Evolutionary conservation across 176 grass and related monocot genomes (phyloP).

Genomic region (Avena sativa): DNA sequence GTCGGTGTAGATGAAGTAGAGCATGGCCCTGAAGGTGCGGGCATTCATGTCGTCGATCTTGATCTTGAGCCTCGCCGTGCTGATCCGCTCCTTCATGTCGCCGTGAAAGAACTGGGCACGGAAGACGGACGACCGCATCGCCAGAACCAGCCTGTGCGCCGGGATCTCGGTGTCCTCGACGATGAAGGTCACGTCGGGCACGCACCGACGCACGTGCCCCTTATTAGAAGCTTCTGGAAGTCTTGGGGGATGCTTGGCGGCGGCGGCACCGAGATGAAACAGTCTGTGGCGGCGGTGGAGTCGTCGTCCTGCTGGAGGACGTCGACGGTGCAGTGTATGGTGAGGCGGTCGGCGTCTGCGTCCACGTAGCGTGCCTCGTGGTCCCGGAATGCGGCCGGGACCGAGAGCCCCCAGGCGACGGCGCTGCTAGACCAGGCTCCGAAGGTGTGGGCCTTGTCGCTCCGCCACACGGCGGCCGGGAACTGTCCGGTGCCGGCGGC

Average conservation of each 20-base stretch:
- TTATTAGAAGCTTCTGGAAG: not conserved
- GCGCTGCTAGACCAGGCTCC: too few species aligned
- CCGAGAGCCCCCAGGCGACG: too few species aligned
- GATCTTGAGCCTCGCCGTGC: not conserved
- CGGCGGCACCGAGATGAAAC: not conserved
- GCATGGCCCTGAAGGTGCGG: not conserved
- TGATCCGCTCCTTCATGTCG: too few species aligned
- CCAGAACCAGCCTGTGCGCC: not conserved
- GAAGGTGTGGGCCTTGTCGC: too few species aligned
- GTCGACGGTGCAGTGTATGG: not conserved
- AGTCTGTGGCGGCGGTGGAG: not conserved
- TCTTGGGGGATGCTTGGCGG: not conserved
- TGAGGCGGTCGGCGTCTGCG: not conserved
- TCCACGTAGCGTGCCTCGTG: too few species aligned
- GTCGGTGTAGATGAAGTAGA: conserved; percentile 4
- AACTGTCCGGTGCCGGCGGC: too few species aligned
- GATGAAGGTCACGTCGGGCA: not conserved
- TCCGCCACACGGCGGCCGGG: too few species aligned
- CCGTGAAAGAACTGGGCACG: not conserved
- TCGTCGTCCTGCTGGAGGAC: not conserved
- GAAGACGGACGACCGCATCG: not conserved
- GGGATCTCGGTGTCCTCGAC: not conserved
- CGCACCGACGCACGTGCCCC: too few species aligned
- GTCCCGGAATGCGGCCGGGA: too few species aligned
- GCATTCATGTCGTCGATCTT: not conserved